Conservation (phyloP, 2,329 filamentous ascomycete genomes). For the Zasmidium citrigriseum region DNA sequence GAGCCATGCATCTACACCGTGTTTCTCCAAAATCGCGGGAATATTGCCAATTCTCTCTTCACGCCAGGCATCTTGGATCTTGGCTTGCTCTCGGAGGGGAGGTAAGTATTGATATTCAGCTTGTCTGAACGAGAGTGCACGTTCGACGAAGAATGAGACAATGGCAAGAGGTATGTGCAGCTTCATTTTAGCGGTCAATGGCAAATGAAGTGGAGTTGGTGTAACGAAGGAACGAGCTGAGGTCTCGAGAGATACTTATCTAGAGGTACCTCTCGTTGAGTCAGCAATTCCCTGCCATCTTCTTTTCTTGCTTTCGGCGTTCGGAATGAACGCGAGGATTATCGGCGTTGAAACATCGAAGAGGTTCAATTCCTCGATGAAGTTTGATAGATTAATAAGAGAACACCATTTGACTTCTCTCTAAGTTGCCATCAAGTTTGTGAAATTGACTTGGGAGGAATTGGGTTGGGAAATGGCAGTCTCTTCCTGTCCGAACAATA, state of each 20-base stretch:
- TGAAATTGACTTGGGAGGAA: too few species aligned
- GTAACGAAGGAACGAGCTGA: neutral
- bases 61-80: constrained; percentile 21
- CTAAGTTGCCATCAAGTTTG: too few species aligned
- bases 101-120: constrained; percentile 13
- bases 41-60: constrained; percentile 19
- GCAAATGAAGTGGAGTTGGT: neutral
- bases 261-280: too few species aligned
- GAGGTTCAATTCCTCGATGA: too few species aligned
- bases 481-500: too few species aligned
- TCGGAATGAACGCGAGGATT: too few species aligned
- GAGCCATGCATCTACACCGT: constrained; percentile 25
- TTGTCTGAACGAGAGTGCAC: neutral
- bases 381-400: too few species aligned
- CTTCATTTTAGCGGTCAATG: neutral
- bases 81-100: constrained; percentile 20
- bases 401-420: too few species aligned
- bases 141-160: neutral
- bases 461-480: too few species aligned
- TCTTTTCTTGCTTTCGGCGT: too few species aligned
- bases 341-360: too few species aligned
- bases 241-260: neutral
- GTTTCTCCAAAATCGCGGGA: constrained; percentile 17
- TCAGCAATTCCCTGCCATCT: too few species aligned
- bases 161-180: neutral